Conservation (phyloP, 2,329 filamentous ascomycete genomes). For the Fusarium mundagurra region DNA sequence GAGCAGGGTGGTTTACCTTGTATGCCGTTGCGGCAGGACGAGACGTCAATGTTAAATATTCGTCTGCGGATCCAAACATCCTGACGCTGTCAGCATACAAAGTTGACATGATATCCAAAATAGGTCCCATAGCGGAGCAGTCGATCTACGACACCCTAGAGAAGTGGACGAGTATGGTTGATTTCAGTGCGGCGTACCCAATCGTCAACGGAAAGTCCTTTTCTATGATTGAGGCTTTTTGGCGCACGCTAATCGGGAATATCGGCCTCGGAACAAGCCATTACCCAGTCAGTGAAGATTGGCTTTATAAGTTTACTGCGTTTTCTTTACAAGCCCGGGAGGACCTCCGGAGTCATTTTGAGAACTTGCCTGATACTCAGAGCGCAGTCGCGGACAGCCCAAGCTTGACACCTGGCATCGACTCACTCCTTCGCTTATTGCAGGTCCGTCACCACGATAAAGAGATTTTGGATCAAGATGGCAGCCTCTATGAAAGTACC, state of each 20-base stretch:
- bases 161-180: not conserved
- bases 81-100: fast-evolving
- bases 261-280: not conserved
- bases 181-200: not conserved
- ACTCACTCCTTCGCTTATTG: not conserved
- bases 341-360: not conserved
- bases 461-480: not conserved
- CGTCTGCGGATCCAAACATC: fast-evolving
- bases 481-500: fast-evolving
- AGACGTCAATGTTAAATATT: not conserved
- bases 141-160: fast-evolving
- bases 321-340: not conserved
- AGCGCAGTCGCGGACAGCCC: fast-evolving
- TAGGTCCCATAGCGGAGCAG: not conserved
- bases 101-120: not conserved
- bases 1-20: not conserved
- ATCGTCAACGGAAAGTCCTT: fast-evolving
- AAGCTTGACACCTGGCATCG: not conserved
- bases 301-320: not conserved
- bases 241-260: not conserved
- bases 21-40: not conserved
- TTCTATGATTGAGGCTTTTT: not conserved
- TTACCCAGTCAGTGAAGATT: not conserved
- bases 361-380: fast-evolving
- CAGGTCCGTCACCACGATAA: fast-evolving